These are phyloP conservation scores for Pichia phayaonensis DNA, from an alignment of 805 yeast genomes.

Conservation along the genomic window DNA sequence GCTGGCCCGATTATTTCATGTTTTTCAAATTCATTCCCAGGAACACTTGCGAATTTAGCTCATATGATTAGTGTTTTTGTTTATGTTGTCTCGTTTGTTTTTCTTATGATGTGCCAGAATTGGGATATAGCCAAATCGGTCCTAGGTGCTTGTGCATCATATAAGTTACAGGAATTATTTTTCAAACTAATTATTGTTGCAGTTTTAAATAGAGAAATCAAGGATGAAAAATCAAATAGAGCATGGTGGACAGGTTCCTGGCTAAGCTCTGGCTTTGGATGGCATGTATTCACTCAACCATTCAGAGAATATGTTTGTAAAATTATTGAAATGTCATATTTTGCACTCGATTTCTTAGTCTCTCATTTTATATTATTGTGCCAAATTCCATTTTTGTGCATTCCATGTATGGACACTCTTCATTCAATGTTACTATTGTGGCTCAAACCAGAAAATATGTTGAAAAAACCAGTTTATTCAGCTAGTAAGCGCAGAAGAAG, in stretches of 20 bases:
- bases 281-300: slow-evolving; percentile 56
- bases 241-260: slow-evolving; percentile 82
- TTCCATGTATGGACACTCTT: slow-evolving; percentile 59
- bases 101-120: slow-evolving; percentile 60
- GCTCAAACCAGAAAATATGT: slow-evolving; percentile 42
- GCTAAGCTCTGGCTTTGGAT: slow-evolving; percentile 55
- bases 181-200: slow-evolving; percentile 44
- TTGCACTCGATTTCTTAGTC: slow-evolving; percentile 54
- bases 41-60: slow-evolving; percentile 46
- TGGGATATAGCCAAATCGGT: slow-evolving; percentile 56
- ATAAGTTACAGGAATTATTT: slow-evolving; percentile 50
- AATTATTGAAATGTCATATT: slow-evolving; percentile 56
- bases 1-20: slow-evolving; percentile 43
- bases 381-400: slow-evolving; percentile 53
- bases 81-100: slow-evolving; percentile 49
- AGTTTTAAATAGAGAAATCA: slow-evolving; percentile 54
- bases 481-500: slow-evolving; percentile 33
- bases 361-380: slow-evolving; percentile 51
- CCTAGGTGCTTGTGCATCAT: slow-evolving; percentile 50
- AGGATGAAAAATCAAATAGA: slow-evolving; percentile 49
- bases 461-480: slow-evolving; percentile 39
- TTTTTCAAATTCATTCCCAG: slow-evolving; percentile 40
- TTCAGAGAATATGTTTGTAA: slow-evolving; percentile 57
- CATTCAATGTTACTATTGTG: slow-evolving; percentile 64
- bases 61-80: slow-evolving; percentile 47